These are phyloP conservation scores for Phaeophleospora eucalypticola DNA, from an alignment of 2,329 filamentous ascomycete species.

Conservation along the genomic window DNA sequence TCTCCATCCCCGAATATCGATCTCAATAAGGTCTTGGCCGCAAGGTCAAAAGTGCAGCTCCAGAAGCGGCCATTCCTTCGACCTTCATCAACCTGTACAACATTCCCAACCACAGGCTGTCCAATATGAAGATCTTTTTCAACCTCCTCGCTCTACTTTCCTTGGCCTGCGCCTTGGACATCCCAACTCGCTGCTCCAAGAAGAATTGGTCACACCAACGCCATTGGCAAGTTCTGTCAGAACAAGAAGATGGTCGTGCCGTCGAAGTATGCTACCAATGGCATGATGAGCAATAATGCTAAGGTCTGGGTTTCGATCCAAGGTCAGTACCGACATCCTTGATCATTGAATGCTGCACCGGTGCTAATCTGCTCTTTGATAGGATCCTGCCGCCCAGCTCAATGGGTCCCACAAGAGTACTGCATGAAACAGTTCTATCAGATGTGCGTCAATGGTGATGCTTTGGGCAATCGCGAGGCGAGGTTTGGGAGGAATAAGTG, in stretches of 20 bases:
- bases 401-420: slow-evolving; percentile 21
- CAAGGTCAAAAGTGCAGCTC: too few relatives aligned
- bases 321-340: background rate
- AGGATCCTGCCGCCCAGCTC: slow-evolving; percentile 11
- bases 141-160: background rate
- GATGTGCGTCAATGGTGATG: slow-evolving; percentile 13
- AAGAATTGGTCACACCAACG: slow-evolving; percentile 1
- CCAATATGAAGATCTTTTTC: background rate
- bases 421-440: slow-evolving; percentile 17
- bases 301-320: background rate
- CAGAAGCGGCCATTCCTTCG: too few relatives aligned
- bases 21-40: too few relatives aligned
- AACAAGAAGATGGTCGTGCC: slow-evolving; percentile 4
- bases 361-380: background rate
- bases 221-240: slow-evolving; percentile 8
- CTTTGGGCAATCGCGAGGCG: background rate
- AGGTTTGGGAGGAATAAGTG: slow-evolving; percentile 11
- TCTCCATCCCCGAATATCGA: too few relatives aligned
- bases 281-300: background rate
- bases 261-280: slow-evolving; percentile 2
- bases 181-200: background rate
- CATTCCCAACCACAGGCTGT: too few relatives aligned
- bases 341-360: background rate
- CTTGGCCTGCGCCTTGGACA: background rate
- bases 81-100: too few relatives aligned